Percentiles rank a stretch among this genome's conserved stretches.
Conservation (phyloP, 2,329 filamentous ascomycete species). For the Calonectria montana region DNA sequence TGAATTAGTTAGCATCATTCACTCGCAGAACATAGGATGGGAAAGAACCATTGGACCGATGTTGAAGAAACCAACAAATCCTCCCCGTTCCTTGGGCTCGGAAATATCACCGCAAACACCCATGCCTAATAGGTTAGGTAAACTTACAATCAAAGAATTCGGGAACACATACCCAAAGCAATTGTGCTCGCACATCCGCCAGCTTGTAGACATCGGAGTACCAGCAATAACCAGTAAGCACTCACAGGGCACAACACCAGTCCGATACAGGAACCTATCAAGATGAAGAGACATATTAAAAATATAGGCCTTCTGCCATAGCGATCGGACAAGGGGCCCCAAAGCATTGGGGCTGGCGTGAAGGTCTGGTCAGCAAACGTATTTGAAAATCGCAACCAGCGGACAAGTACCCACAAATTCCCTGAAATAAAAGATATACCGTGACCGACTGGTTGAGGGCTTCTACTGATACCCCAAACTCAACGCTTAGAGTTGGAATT, state of each 20-base stretch:
- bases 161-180: slow-evolving; percentile 32
- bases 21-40: no score
- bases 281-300: slow-evolving; percentile 43
- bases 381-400: neutral
- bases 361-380: neutral
- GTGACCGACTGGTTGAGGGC: slow-evolving; percentile 48
- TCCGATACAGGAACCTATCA: slow-evolving; percentile 47
- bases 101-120: slow-evolving; percentile 50
- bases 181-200: slow-evolving; percentile 50
- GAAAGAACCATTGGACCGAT: slow-evolving; percentile 44
- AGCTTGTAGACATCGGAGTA: slow-evolving; percentile 46
- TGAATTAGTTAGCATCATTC: neutral
- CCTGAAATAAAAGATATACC: slow-evolving; percentile 47
- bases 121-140: slow-evolving; percentile 30
- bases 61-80: slow-evolving; percentile 49
- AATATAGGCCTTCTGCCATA: slow-evolving; percentile 47
- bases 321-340: slow-evolving; percentile 49
- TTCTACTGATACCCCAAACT: slow-evolving; percentile 45
- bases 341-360: slow-evolving; percentile 45
- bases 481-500: slow-evolving; percentile 42
- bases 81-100: slow-evolving; percentile 45
- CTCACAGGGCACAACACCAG: slow-evolving; percentile 46
- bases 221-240: slow-evolving; percentile 47
- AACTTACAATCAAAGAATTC: no score
- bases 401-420: slow-evolving; percentile 25